Base-by-base conservation (phyloP, 2,329 filamentous ascomycete species). In the Cyclaneusma minus region DNA sequence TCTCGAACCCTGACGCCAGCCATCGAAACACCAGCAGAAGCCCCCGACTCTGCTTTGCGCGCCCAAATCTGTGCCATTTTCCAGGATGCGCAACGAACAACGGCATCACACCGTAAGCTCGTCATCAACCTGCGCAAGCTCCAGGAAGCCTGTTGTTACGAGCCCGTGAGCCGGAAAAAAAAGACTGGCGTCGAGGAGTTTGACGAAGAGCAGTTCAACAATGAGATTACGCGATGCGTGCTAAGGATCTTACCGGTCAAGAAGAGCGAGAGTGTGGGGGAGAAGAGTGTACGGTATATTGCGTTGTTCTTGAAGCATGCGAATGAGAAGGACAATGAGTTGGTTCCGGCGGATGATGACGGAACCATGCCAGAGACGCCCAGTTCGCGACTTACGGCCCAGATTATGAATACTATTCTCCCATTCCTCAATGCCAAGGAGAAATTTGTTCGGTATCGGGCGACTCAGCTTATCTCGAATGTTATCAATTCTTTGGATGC, bases 401-500 rank as follows among this genome's bases (percentile, higher is more conserved):
- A 72, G 16, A 63, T 95, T 18, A 68, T 95, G 43, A 68, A 71
- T 28, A 64, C 72, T 5, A 54, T 89, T 12, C 58, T 91, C 3
- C 78, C 79, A 4, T 56, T 93, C n/a, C 60, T 93, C 33, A 66
- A 65, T 7, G 71, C 80, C 22, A 95, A 93, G 53, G 89, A 98
- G 53, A 95, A 94, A 52, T 78, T 78, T 32, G 78, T 95, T 24
- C 71, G 89, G 31, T 98, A 83, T 52, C 68, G 89, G 31, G 72
- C 84, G 4, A 91, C 87, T 0, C 89, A 98, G 48, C 68, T 93
- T 27, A 72, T 92, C 28, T 79, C 84, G 2, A 81, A 93, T 47
- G 74, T 94, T 35, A 77, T 98, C 54, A 93, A 93, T 54, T 89
- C 79, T 8, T 63, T 98, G 14, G 82, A 92, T 35, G 76, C 82